phyloP scores from a whole-genome alignment of 1,284 basidiomycete species.

The Irpex sp. region DNA sequence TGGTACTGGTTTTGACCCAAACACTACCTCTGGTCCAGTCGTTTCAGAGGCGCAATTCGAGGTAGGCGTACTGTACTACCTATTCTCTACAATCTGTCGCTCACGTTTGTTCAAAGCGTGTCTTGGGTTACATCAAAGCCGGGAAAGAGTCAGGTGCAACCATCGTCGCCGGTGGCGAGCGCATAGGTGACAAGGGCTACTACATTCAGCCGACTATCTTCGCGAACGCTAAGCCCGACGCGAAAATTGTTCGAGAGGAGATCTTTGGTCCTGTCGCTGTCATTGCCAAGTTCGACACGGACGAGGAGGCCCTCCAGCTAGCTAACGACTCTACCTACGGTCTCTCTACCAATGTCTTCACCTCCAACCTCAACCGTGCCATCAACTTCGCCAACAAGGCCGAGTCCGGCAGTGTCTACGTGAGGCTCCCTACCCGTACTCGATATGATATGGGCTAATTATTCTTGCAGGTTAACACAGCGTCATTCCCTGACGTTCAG shows the following conservation, averaged over 20 bases:
- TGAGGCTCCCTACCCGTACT: constrained; percentile 17
- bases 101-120: constrained; percentile 41
- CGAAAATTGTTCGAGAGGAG: constrained; percentile 89
- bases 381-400: constrained; percentile 71
- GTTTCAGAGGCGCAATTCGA: constrained; percentile 71
- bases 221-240: constrained; percentile 68
- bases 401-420: constrained; percentile 79
- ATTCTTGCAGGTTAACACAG: constrained; percentile 38
- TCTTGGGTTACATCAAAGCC: constrained; percentile 84
- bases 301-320: constrained; percentile 55
- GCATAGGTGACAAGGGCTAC: constrained; percentile 68
- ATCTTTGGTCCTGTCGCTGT: constrained; percentile 86
- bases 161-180: constrained; percentile 70
- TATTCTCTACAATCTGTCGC: neutral
- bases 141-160: constrained; percentile 85
- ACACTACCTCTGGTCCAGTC: constrained; percentile 78
- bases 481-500: constrained; percentile 50
- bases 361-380: constrained; percentile 71
- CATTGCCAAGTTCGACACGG: constrained; percentile 67
- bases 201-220: constrained; percentile 84
- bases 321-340: constrained; percentile 89
- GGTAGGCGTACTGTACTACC: constrained; percentile 28
- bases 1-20: constrained; percentile 77
- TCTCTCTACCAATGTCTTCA: constrained; percentile 74
- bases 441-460: neutral